A percentile compares a stretch with the other conserved stretches of the same genome.
Conservation (phyloP, 257 asterid genomes). For the Marsdenia floribunda region DNA sequence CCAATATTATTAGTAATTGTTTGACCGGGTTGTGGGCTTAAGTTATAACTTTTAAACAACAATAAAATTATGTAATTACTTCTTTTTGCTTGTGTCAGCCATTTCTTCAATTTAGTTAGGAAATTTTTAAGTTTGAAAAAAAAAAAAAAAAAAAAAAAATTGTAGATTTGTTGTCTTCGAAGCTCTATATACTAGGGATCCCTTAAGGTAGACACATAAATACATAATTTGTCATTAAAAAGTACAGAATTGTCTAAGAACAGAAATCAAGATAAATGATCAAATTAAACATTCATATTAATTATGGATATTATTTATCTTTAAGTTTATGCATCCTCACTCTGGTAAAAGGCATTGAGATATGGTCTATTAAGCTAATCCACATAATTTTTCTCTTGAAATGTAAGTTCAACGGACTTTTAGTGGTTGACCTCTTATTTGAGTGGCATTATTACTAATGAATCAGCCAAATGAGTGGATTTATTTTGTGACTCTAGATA, state of each 20-base stretch:
- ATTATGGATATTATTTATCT: neutral
- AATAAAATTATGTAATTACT: neutral
- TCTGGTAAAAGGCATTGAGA: neutral
- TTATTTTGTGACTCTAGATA: neutral
- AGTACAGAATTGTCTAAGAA: neutral
- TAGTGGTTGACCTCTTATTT: neutral
- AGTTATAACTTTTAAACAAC: neutral
- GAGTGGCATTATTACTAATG: neutral
- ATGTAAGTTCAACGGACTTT: neutral
- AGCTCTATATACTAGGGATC: neutral
- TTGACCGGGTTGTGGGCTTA: neutral
- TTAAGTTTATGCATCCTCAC: neutral
- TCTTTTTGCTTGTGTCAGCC: neutral
- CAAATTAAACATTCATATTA: neutral
- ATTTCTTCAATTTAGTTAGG: neutral
- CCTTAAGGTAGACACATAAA: neutral
- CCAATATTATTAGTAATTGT: neutral
- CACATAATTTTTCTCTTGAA: neutral
- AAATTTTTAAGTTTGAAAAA: neutral
- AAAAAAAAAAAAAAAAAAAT: neutral
- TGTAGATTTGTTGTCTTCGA: neutral
- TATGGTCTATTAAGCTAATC: neutral
- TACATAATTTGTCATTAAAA: neutral
- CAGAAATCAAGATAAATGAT: neutral
- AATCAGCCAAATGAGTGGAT: neutral